Base-by-base conservation (phyloP, 2,329 filamentous ascomycete genomes). In the Neonectria coccinea region DNA sequence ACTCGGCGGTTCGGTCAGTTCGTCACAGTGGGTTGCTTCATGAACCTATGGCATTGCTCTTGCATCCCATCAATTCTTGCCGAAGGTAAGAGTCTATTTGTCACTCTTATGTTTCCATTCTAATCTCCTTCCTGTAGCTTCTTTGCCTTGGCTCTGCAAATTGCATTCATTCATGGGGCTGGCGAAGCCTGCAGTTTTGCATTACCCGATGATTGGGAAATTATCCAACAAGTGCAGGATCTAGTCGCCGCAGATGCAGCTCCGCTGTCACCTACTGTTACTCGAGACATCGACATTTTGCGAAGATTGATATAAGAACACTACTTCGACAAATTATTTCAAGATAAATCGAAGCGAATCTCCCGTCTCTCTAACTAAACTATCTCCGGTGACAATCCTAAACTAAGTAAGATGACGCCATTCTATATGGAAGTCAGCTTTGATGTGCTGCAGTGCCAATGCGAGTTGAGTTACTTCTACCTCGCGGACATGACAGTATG, bases 11-110 rank as follows among this genome's bases (percentile, higher is more conserved):
- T 1, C 60, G 63, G 16, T 29, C 18, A 1, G 41, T 60, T 0
- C 2, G 47, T 1, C 16, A 41, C 4, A 65, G 64, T 1, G 66
- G 66, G 1, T 50, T 68, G 1, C 18, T 70, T 1, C 42, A 65
- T 14, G 58, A 68, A 3, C 67, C 66, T 1, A 14, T 67, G 5
- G 22, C 44, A 1, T 18, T 68, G 3, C 11, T 70, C 1, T 18
- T 67, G 5, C 66, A 68, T 42, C 66, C 66, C 1, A 63, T 68
- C 7, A 70, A 70, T 16, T 60, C 66, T 4, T 69, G 66, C 18
- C 31, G 66, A 48, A 67, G 56, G 66, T 65, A 58, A 22, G 47
- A 16, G 1, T 0, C 1, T 36, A 36, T 36, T 5, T 14, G 1
- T 2, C 12, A 36, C 14, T 36, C 22, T 6, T 36, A 36, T 16